Conservation (phyloP, 345 rosid species). For the Pelargonium nanum region DNA sequence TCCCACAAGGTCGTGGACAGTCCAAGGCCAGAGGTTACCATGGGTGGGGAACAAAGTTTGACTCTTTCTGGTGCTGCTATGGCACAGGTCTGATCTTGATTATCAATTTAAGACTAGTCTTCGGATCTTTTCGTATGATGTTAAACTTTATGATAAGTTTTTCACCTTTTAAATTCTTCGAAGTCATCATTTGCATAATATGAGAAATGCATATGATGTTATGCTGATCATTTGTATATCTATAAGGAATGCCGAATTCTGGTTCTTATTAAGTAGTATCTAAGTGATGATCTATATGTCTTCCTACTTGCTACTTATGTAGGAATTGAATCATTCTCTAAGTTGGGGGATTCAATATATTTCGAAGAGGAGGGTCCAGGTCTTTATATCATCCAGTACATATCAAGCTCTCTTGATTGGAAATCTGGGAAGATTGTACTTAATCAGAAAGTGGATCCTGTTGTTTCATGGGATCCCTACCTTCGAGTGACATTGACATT, state of each 20-base stretch:
- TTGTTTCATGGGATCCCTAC: slow-evolving; percentile 56
- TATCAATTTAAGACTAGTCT: not conserved
- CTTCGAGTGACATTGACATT: slow-evolving; percentile 42
- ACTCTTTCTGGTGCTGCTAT: slow-evolving; percentile 96
- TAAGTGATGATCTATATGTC: no score
- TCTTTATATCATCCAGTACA: slow-evolving; percentile 68
- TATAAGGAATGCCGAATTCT: not conserved
- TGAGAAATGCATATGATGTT: no score
- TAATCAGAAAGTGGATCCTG: slow-evolving; percentile 55
- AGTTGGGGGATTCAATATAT: slow-evolving; percentile 88
- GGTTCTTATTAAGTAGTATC: no score
- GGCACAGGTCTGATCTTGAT: slow-evolving; percentile 57
- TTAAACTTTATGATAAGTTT: not conserved
- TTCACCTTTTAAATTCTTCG: no score
- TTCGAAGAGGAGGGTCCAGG: slow-evolving; percentile 76
- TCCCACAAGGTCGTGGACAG: slow-evolving; percentile 60
- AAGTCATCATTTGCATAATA: no score
- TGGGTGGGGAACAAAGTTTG: slow-evolving; percentile 69
- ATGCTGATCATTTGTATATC: no score
- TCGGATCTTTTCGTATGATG: not conserved
- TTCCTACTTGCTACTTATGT: not conserved
- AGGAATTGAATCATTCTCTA: slow-evolving; percentile 88
- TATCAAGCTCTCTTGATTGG: slow-evolving; percentile 75
- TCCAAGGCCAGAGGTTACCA: slow-evolving; percentile 71
- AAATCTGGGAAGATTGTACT: slow-evolving; percentile 38